Evolutionary conservation across 768 basidiomycete genomes (phyloP).

Genomic region (Trametes sanguinea): DNA sequence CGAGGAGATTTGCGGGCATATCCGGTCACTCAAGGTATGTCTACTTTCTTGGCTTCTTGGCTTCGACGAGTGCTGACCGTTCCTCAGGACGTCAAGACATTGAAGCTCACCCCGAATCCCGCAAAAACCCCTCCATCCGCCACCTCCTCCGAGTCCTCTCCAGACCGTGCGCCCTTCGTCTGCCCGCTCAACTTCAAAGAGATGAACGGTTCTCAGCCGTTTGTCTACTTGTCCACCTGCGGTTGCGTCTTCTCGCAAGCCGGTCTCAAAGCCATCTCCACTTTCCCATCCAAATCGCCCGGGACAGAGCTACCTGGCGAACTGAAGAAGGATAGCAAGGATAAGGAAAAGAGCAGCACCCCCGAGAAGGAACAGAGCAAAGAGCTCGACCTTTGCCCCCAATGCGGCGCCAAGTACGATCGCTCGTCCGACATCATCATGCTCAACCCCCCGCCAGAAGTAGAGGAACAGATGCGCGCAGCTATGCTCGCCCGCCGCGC

Average conservation of each 20-base stretch:
- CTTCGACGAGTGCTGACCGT: neutral
- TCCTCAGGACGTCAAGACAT: conserved; percentile 77
- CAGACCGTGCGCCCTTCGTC: conserved; percentile 70
- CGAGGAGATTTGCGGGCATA: conserved; percentile 88
- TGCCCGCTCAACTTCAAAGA: conserved; percentile 93
- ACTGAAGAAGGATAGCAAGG: conserved; percentile 33
- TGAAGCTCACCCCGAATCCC: conserved; percentile 80
- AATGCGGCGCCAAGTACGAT: conserved; percentile 73
- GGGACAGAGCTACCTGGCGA: conserved; percentile 9
- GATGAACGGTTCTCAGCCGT: conserved; percentile 90
- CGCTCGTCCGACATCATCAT: conserved; percentile 52
- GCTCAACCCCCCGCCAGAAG: conserved; percentile 73
- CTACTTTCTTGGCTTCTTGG: neutral
- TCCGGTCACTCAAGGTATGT: conserved; percentile 84
- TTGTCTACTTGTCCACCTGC: conserved; percentile 83
- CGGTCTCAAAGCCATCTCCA: conserved; percentile 69
- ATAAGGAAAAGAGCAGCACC: conserved; percentile 7
- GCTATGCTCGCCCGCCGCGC: conserved; percentile 61
- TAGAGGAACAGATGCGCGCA: conserved; percentile 57
- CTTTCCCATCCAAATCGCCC: conserved; percentile 33
- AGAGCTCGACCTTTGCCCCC: conserved; percentile 67
- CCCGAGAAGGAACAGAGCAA: conserved; percentile 30
- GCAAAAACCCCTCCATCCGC: conserved; percentile 33
- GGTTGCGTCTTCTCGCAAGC: conserved; percentile 91
- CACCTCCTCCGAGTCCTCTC: conserved; percentile 41